phyloP scores from a whole-genome alignment of 2,329 filamentous ascomycete species.

The Neurospora sp. region DNA sequence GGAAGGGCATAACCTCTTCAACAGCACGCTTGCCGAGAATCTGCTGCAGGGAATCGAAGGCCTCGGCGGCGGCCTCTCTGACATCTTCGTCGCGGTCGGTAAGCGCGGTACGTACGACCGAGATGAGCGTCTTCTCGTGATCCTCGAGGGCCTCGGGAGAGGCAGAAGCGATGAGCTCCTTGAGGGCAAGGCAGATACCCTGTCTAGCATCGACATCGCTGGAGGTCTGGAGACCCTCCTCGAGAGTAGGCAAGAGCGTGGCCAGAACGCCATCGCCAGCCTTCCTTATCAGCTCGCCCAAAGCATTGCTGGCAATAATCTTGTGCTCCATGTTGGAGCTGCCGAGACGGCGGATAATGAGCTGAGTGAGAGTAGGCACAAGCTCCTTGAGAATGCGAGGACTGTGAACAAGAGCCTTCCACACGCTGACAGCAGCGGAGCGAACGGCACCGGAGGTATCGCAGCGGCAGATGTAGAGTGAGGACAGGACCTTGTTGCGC shows the following conservation, averaged over 20 bases:
- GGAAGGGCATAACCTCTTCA: constrained; percentile 87
- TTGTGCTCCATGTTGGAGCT: constrained; percentile 98
- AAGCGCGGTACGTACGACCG: constrained; percentile 84
- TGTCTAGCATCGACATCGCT: constrained; percentile 90
- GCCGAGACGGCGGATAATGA: constrained; percentile 86
- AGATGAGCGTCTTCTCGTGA: constrained; percentile 90
- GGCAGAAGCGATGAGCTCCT: constrained; percentile 85
- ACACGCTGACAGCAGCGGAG: constrained; percentile 80
- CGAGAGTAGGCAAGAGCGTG: constrained; percentile 79
- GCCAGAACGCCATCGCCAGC: constrained; percentile 89
- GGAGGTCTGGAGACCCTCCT: constrained; percentile 80
- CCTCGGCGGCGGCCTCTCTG: constrained; percentile 89
- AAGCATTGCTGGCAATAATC: constrained; percentile 92
- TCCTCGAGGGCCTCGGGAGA: constrained; percentile 83
- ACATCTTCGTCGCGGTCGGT: constrained; percentile 87
- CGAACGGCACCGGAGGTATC: constrained; percentile 91
- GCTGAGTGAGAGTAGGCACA: constrained; percentile 85
- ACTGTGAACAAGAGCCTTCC: constrained; percentile 92
- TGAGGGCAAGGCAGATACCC: constrained; percentile 92
- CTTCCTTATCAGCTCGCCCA: constrained; percentile 94
- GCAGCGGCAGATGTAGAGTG: constrained; percentile 92
- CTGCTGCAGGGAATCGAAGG: constrained; percentile 90
- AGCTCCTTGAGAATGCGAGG: constrained; percentile 91
- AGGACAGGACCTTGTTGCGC: constrained; percentile 94
- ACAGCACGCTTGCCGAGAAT: constrained; percentile 90